Percentiles rank a stretch among this genome's conserved stretches.
Evolutionary conservation across 2,329 filamentous ascomycete genomes (phyloP).

Genomic region (Xylaria arbuscula): DNA sequence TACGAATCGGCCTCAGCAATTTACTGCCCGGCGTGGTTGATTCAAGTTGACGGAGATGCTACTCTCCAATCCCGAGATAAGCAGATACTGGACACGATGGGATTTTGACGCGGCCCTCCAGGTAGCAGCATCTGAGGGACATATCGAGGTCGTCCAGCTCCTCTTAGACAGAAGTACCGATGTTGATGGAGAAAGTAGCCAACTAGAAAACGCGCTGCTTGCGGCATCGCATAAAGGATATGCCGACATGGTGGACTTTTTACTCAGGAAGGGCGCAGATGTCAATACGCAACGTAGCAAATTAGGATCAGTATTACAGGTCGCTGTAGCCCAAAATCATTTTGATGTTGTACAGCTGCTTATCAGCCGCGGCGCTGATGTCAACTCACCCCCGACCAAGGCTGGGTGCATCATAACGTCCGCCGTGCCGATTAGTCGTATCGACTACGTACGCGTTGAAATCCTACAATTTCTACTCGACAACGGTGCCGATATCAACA

Average conservation of each 20-base stretch:
- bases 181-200: background rate
- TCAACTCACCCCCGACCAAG: background rate
- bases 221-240: background rate
- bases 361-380: background rate
- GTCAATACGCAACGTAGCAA: background rate
- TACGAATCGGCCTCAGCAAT: background rate
- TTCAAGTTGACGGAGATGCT: conserved; percentile 9
- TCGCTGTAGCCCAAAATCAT: background rate
- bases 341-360: conserved; percentile 3
- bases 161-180: background rate
- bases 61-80: background rate
- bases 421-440: too few species aligned
- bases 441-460: too few species aligned
- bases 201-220: background rate
- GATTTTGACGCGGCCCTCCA: conserved; percentile 4
- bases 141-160: background rate
- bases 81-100: background rate
- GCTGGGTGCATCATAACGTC: background rate
- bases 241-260: background rate
- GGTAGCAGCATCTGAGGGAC: background rate
- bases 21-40: background rate
- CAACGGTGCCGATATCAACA: conserved; percentile 9
- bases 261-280: conserved; percentile 8
- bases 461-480: conserved; percentile 1
- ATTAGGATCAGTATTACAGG: background rate